These are phyloP conservation scores for Pleurostoma richardsiae DNA, from an alignment of 2,329 filamentous ascomycete genomes.

Conservation along the genomic window DNA sequence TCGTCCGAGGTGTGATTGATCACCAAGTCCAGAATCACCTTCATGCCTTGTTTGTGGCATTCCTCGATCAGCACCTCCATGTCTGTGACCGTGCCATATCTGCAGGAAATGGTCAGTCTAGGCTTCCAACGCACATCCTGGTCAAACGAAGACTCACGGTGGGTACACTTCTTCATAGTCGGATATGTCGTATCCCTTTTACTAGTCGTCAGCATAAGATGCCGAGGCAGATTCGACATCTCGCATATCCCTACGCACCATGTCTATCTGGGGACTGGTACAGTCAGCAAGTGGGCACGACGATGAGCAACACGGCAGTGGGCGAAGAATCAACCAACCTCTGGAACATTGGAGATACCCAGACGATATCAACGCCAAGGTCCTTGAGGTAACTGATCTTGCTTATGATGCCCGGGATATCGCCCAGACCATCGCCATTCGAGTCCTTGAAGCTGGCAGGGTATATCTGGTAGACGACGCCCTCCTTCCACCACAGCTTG, in stretches of 20 bases:
- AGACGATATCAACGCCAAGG: conserved; percentile 47
- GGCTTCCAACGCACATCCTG: conserved; percentile 9
- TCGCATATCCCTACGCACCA: conserved; percentile 8
- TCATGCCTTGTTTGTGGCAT: conserved; percentile 60
- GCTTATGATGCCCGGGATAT: conserved; percentile 46
- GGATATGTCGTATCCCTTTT: conserved; percentile 63
- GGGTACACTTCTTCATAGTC: conserved; percentile 59
- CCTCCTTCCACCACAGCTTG: conserved; percentile 10
- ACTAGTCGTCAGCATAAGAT: background rate
- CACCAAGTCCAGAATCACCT: conserved; percentile 69
- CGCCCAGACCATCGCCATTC: conserved; percentile 48
- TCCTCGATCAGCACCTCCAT: conserved; percentile 56
- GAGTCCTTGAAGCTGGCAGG: conserved; percentile 50
- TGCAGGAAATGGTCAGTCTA: conserved; percentile 22
- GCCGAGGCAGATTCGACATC: background rate
- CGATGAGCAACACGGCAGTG: conserved; percentile 5
- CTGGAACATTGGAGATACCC: conserved; percentile 30
- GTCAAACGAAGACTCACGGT: conserved; percentile 37
- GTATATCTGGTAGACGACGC: conserved; percentile 40
- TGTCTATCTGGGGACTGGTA: conserved; percentile 37
- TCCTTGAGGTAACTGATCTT: conserved; percentile 45
- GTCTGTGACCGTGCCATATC: conserved; percentile 62
- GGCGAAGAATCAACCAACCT: background rate
- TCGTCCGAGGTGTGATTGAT: conserved; percentile 73
- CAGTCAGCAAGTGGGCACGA: conserved; percentile 20